These are phyloP conservation scores for Diphasiastrum complanatum DNA, from an alignment of 83 land plant genomes.

Conservation along the genomic window DNA sequence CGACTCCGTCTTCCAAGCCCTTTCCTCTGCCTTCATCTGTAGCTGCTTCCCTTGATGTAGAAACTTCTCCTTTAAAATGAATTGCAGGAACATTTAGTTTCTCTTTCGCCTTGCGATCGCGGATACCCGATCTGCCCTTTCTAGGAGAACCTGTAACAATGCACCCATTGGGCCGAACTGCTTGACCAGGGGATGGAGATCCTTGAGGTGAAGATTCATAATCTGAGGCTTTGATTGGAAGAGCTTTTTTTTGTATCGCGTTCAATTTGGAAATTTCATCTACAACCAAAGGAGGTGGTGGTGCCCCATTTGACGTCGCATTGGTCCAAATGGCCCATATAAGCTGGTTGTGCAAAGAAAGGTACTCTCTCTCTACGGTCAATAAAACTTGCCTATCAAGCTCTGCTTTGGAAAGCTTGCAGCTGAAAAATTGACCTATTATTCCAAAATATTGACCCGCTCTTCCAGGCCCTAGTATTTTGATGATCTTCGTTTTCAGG, in stretches of 20 bases:
- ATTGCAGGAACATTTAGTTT: slow-evolving; percentile 44
- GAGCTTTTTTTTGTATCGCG: slow-evolving; percentile 19
- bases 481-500: slow-evolving; percentile 55
- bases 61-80: slow-evolving; percentile 29
- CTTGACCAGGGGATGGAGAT: slow-evolving; percentile 7
- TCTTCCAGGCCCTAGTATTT: slow-evolving; percentile 51
- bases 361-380: slow-evolving; percentile 66
- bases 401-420: slow-evolving; percentile 52
- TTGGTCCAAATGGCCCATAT: slow-evolving; percentile 54
- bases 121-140: slow-evolving; percentile 37
- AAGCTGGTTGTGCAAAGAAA: slow-evolving; percentile 62
- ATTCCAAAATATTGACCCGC: slow-evolving; percentile 45
- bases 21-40: slow-evolving; percentile 22
- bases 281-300: slow-evolving; percentile 57
- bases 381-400: slow-evolving; percentile 47
- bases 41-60: slow-evolving; percentile 18
- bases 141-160: slow-evolving; percentile 41
- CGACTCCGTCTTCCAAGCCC: slow-evolving; percentile 35
- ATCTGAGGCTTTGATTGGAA: slow-evolving; percentile 8
- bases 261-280: neutral
- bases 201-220: slow-evolving; percentile 21
- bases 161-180: slow-evolving; percentile 52
- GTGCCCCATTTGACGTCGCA: slow-evolving; percentile 40
- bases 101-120: slow-evolving; percentile 39
- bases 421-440: slow-evolving; percentile 41